Conservation (phyloP, 148 eudicot genomes). For the Euryodendron excelsum region DNA sequence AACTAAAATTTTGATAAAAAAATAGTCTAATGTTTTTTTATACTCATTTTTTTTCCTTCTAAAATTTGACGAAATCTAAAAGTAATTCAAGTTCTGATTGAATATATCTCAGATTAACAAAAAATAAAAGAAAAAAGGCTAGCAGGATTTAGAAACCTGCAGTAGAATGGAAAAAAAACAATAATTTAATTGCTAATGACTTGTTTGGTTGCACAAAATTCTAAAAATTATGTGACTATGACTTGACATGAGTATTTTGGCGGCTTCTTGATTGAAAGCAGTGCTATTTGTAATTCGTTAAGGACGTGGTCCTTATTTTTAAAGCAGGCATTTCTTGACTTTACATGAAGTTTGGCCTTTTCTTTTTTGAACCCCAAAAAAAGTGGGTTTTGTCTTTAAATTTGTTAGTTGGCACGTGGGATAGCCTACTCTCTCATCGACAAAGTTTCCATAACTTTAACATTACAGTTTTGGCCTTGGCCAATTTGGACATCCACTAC, state of each 20-base stretch:
- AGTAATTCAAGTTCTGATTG: too few species aligned
- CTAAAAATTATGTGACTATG: not conserved
- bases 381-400: not conserved
- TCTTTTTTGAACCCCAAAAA: too few species aligned
- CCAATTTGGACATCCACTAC: not conserved
- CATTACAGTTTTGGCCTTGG: not conserved
- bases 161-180: too few species aligned
- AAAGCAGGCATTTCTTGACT: not conserved
- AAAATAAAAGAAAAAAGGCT: too few species aligned
- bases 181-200: too few species aligned
- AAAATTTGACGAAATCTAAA: too few species aligned
- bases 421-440: not conserved
- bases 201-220: too few species aligned
- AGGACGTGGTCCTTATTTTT: not conserved
- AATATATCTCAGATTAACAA: too few species aligned
- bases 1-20: too few species aligned
- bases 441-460: not conserved
- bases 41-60: too few species aligned
- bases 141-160: not conserved
- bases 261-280: not conserved
- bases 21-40: too few species aligned
- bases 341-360: not conserved
- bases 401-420: conserved; percentile 12
- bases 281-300: not conserved
- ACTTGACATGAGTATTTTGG: not conserved